Conservation (phyloP, 495 filamentous ascomycete species). For the Talaromyces liani region DNA sequence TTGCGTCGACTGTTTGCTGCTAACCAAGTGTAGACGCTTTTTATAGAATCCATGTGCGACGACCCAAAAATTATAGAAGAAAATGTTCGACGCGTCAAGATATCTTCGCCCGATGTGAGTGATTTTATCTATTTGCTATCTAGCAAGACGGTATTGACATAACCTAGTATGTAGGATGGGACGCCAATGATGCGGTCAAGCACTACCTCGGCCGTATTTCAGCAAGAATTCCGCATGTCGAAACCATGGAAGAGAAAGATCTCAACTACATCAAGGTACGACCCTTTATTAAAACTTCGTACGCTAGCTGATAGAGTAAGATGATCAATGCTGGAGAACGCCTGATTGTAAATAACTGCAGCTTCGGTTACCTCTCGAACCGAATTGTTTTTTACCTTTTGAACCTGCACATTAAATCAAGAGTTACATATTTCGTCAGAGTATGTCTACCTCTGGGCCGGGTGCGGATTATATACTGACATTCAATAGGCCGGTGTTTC, state of each 20-base stretch:
- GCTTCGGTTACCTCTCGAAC: slow-evolving; percentile 90
- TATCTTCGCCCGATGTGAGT: slow-evolving; percentile 88
- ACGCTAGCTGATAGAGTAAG: slow-evolving; percentile 24
- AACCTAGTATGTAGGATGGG: slow-evolving; percentile 75
- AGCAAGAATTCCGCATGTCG: slow-evolving; percentile 87
- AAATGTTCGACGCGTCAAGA: slow-evolving; percentile 95
- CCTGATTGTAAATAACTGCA: slow-evolving; percentile 88
- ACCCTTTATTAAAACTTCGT: slow-evolving; percentile 16
- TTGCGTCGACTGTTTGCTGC: background rate
- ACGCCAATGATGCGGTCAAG: slow-evolving; percentile 80
- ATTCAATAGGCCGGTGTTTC: slow-evolving; percentile 49
- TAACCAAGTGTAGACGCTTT: slow-evolving; percentile 60
- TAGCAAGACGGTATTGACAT: slow-evolving; percentile 16
- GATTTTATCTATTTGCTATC: background rate
- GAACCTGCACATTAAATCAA: slow-evolving; percentile 91
- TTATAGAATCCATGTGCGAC: slow-evolving; percentile 92
- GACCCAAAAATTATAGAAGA: slow-evolving; percentile 92
- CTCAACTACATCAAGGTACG: slow-evolving; percentile 86
- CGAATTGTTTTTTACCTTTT: slow-evolving; percentile 97
- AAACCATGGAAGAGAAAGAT: slow-evolving; percentile 90
- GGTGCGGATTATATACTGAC: slow-evolving; percentile 4
- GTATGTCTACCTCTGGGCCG: slow-evolving; percentile 27
- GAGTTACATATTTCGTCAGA: slow-evolving; percentile 90
- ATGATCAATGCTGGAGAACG: slow-evolving; percentile 98
- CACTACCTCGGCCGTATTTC: slow-evolving; percentile 86